A percentile compares a stretch with the other conserved stretches of the same genome.
Evolutionary conservation across 768 basidiomycete species (phyloP).

Genomic region (Boletus sensibilis): DNA sequence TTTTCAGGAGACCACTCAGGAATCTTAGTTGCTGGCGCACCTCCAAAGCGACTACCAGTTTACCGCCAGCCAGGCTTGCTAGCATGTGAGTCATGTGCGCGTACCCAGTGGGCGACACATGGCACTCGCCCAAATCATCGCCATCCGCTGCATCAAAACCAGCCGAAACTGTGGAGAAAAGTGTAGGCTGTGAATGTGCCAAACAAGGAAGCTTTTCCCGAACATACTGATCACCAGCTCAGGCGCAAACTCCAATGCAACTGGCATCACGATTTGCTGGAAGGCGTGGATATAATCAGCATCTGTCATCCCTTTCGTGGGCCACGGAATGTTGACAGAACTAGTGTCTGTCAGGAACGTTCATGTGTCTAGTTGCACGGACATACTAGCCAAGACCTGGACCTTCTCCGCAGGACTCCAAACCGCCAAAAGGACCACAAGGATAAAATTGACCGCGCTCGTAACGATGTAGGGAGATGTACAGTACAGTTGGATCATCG

Average conservation of each 20-base stretch:
- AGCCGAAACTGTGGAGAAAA: slow-evolving; percentile 71
- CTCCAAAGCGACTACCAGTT: slow-evolving; percentile 91
- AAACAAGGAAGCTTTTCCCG: not conserved
- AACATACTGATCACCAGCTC: slow-evolving; percentile 91
- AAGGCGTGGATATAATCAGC: slow-evolving; percentile 97
- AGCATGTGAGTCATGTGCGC: slow-evolving; percentile 99
- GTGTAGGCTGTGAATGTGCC: not conserved
- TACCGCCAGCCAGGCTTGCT: slow-evolving; percentile 81
- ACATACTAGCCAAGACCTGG: slow-evolving; percentile 83
- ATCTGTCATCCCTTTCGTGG: slow-evolving; percentile 81
- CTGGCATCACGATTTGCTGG: slow-evolving; percentile 94
- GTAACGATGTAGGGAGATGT: slow-evolving; percentile 94
- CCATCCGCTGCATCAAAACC: slow-evolving; percentile 97
- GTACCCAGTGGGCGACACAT: slow-evolving; percentile 89
- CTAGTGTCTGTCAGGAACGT: slow-evolving; percentile 40
- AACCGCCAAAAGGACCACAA: slow-evolving; percentile 82
- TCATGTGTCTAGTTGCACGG: not conserved
- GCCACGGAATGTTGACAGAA: slow-evolving; percentile 97
- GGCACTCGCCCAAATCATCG: slow-evolving; percentile 88
- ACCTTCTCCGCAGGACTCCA: slow-evolving; percentile 85
- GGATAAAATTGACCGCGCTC: slow-evolving; percentile 93
- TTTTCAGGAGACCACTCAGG: not conserved
- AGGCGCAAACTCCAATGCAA: slow-evolving; percentile 93
- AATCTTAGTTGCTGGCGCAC: slow-evolving; percentile 41
- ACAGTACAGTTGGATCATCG: slow-evolving; percentile 87